A percentile compares a stretch with the other conserved stretches of the same genome.
phyloP scores from a whole-genome alignment of 805 yeast species.

The Komagataella mondaviorum region DNA sequence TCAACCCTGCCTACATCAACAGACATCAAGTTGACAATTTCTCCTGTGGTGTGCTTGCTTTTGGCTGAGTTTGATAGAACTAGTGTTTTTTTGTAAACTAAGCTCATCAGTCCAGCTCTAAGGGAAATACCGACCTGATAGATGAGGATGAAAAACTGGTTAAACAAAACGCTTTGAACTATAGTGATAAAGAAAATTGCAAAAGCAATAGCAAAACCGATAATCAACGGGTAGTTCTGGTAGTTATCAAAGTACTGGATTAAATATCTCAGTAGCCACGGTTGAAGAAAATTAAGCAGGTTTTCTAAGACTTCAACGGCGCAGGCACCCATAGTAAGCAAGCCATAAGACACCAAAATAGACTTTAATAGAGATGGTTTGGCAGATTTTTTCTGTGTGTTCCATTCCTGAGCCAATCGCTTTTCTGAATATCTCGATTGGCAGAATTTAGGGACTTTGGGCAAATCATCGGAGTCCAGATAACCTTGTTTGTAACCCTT shows the following conservation, averaged over 20 bases:
- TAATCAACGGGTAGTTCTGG: conserved; percentile 29
- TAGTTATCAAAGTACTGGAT: conserved; percentile 27
- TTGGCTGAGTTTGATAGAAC: conserved; percentile 54
- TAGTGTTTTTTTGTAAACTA: conserved; percentile 61
- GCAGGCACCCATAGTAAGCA: conserved; percentile 19
- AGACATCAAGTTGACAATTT: conserved; percentile 64
- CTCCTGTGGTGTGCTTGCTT: conserved; percentile 53
- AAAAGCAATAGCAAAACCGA: conserved; percentile 51
- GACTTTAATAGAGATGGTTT: conserved; percentile 19
- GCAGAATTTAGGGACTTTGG: conserved; percentile 24
- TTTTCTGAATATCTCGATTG: conserved; percentile 19
- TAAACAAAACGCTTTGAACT: conserved; percentile 45
- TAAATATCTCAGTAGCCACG: conserved; percentile 39
- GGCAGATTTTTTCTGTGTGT: conserved; percentile 11
- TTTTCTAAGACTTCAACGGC: conserved; percentile 24
- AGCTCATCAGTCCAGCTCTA: conserved; percentile 50
- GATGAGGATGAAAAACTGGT: conserved; percentile 51
- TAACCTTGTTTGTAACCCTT: conserved; percentile 37
- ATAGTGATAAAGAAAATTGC: conserved; percentile 53
- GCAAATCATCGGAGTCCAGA: conserved; percentile 24
- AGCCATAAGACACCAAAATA: conserved; percentile 23
- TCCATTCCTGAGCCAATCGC: conserved; percentile 20
- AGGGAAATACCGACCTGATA: conserved; percentile 51
- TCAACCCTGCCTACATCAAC: conserved; percentile 63
- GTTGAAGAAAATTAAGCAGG: conserved; percentile 30